Conservation (phyloP, 2,329 filamentous ascomycete species). For the Oidium heveae region DNA sequence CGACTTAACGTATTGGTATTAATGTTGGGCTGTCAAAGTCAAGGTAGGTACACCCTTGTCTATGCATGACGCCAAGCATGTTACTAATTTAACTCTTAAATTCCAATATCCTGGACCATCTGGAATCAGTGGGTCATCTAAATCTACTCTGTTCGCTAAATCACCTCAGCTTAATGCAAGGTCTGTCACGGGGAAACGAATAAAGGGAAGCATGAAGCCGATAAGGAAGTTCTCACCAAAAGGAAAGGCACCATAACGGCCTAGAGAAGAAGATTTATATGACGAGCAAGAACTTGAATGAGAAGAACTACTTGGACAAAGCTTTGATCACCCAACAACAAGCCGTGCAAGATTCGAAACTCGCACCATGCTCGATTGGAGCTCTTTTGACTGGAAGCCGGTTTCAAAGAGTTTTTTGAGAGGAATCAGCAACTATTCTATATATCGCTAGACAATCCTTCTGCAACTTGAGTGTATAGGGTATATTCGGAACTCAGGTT, state of each 20-base stretch:
- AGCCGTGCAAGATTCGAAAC: background rate
- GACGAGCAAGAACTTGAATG: background rate
- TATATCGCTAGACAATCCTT: background rate
- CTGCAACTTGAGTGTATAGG: constrained; percentile 1
- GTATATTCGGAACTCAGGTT: background rate
- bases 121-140: background rate
- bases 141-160: background rate
- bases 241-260: background rate
- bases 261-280: background rate
- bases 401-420: background rate
- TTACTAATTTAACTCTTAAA: too few species aligned
- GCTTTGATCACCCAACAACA: background rate
- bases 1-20: too few species aligned
- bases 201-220: background rate
- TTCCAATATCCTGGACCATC: too few species aligned
- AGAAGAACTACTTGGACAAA: background rate
- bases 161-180: background rate
- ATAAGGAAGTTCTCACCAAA: background rate
- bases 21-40: too few species aligned
- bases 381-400: constrained; percentile 1
- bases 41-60: too few species aligned
- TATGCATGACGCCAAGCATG: too few species aligned
- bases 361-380: background rate
- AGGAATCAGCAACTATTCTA: background rate
- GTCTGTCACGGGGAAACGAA: background rate